Evolutionary conservation across 176 grass and related monocot genomes (phyloP), one percentile per base, ranked within the genome.

Genomic region (Thinopyrum elongatum): DNA sequence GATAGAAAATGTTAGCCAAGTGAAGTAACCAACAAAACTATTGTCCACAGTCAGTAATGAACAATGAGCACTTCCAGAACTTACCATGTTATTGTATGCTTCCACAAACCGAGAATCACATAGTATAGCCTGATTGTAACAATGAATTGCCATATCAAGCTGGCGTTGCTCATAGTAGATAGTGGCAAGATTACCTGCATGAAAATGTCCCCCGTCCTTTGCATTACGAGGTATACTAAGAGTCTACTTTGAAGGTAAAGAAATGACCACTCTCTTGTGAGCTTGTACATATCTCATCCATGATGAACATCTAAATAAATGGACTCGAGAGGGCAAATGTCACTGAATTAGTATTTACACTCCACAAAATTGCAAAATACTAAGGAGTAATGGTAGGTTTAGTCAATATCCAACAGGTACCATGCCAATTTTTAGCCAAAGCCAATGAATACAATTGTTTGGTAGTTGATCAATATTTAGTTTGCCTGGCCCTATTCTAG

Each of bases 21-120:
- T 65, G 42, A 64, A 80, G 34, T 80, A 39, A 17, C 21, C 77
- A 17, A 65, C 77, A 80, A 28, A 81, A 29, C 26, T 81, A 81
- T 28, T 35, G 15, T n/a, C 25, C 61, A 46, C 61, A 47, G 55
- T 38, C 30, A 65, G 9, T 81, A 67, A 49, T 47, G 26, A 51
- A 9, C 41, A 73, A 9, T 25, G 74, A 44, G 61, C 26, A 81
- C 12, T 64, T n/a, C 80, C 23, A 58, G 70, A 65, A 78, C 44
- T 49, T 87, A 94, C 92, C 79, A 94, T 80, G 78, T 94, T 94
- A 63, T 94, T 94, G 44, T 91, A 94, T 38, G 89, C 92, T 87
- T 94, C 92, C 66, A 91, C 75, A 81, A 89, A 91, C 67, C 77
- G 66, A 39, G 92, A 75, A 85, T 94, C 92, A 38, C 44, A 84